A percentile compares a stretch with the other conserved stretches of the same genome.
phyloP scores from a whole-genome alignment of 1,284 basidiomycete species.

The Fomitopsis betulina region DNA sequence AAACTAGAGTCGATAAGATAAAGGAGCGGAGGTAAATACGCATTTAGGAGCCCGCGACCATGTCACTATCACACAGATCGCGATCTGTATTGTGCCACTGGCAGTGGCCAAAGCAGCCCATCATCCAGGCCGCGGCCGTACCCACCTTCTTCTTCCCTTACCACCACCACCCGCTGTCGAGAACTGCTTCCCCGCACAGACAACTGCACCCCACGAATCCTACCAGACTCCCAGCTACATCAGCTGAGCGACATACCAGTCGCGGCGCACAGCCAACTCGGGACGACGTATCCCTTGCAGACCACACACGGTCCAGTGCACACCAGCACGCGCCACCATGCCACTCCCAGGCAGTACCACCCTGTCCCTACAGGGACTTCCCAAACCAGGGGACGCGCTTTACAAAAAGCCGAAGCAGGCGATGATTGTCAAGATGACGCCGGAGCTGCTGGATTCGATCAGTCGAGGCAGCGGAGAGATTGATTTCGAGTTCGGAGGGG shows the following conservation, averaged over 20 bases:
- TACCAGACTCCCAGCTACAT: not conserved
- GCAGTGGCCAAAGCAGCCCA: not conserved
- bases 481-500: constrained; percentile 52
- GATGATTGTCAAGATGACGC: constrained; percentile 67
- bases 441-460: constrained; percentile 63
- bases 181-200: not conserved
- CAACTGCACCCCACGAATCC: not conserved
- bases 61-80: not conserved
- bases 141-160: not conserved
- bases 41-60: not conserved
- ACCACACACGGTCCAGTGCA: constrained; percentile 1
- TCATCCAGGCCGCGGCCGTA: not conserved
- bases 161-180: not conserved
- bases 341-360: constrained; percentile 52
- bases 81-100: constrained; percentile 1
- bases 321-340: constrained; percentile 34
- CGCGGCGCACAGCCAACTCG: not conserved
- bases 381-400: constrained; percentile 46
- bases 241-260: not conserved
- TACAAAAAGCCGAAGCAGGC: constrained; percentile 62
- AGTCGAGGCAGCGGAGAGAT: constrained; percentile 41
- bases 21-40: not conserved
- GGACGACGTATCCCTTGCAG: not conserved
- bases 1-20: not conserved
- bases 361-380: constrained; percentile 53